Evolutionary conservation across 179 eudicot genomes (phyloP).

Genomic region (Vitellaria paradoxa): DNA sequence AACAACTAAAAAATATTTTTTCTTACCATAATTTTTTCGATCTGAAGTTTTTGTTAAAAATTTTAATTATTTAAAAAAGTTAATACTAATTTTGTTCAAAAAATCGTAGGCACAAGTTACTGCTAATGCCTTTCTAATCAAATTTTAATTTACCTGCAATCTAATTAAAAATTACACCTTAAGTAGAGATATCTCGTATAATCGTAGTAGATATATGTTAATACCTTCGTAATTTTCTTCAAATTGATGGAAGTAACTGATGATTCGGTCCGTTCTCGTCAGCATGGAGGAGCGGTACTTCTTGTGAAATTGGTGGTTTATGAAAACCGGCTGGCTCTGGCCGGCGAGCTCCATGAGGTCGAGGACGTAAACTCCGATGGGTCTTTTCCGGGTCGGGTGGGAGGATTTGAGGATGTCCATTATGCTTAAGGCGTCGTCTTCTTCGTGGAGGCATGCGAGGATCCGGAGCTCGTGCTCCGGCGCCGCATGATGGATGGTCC

Average conservation of each 20-base stretch:
- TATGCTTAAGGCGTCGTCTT: slow-evolving; percentile 4
- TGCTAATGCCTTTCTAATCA: no score
- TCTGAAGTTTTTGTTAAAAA: no score
- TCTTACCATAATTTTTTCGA: no score
- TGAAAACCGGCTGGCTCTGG: slow-evolving; percentile 4
- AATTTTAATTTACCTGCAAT: no score
- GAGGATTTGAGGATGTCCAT: slow-evolving; percentile 10
- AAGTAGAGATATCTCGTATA: no score
- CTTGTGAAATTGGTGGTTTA: slow-evolving; percentile 21
- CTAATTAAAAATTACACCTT: no score
- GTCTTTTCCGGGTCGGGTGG: background rate
- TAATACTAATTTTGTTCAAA: no score
- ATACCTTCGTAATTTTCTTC: slow-evolving; percentile 1
- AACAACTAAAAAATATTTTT: no score
- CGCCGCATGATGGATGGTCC: slow-evolving; percentile 15
- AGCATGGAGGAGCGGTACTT: background rate
- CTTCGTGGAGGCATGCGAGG: slow-evolving; percentile 15
- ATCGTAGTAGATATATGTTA: no score
- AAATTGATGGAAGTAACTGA: slow-evolving; percentile 9
- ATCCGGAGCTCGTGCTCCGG: slow-evolving; percentile 2
- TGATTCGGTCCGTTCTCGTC: slow-evolving; percentile 11
- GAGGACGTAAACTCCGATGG: slow-evolving; percentile 7
- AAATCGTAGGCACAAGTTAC: no score
- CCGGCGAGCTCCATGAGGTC: slow-evolving; percentile 16
- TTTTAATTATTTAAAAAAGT: no score